Evolutionary conservation across 768 basidiomycete genomes (phyloP).

Genomic region (Cantharellus cinnabarinus): DNA sequence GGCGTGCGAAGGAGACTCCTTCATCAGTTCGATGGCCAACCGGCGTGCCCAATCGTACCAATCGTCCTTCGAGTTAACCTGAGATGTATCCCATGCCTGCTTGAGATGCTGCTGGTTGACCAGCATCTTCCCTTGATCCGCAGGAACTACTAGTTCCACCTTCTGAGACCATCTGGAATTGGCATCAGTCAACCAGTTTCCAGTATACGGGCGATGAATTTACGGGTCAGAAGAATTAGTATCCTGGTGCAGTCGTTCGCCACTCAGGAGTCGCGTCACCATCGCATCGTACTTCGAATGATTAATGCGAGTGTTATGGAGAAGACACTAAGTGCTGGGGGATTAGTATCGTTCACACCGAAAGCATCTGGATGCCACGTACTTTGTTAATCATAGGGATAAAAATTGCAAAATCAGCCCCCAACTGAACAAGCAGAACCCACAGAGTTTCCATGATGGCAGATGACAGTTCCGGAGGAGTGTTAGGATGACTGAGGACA

Average conservation of each 20-base stretch:
- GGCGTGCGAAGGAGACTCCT: constrained; percentile 96
- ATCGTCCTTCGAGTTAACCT: constrained; percentile 57
- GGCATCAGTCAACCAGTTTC: background rate
- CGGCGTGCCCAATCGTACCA: constrained; percentile 94
- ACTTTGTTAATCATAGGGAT: constrained; percentile 96
- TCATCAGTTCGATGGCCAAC: constrained; percentile 88
- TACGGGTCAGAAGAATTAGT: constrained; percentile 38
- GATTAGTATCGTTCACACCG: background rate
- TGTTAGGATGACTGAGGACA: constrained; percentile 45
- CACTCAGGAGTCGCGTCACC: constrained; percentile 72
- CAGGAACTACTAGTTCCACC: constrained; percentile 19
- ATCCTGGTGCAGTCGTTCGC: constrained; percentile 82
- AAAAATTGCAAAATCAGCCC: constrained; percentile 93
- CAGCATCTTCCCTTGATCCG: constrained; percentile 70
- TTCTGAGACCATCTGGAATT: constrained; percentile 8
- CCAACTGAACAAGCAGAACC: constrained; percentile 79
- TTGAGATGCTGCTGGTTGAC: constrained; percentile 97
- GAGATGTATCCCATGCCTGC: constrained; percentile 83
- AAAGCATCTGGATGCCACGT: constrained; percentile 7
- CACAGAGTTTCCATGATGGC: constrained; percentile 87
- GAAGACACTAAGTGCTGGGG: constrained; percentile 27
- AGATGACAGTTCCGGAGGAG: constrained; percentile 40
- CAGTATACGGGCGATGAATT: background rate
- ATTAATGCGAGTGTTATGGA: constrained; percentile 52
- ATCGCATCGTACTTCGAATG: constrained; percentile 77